phyloP scores from a whole-genome alignment of 768 basidiomycete species.

The Pleurotus tuber-regium region DNA sequence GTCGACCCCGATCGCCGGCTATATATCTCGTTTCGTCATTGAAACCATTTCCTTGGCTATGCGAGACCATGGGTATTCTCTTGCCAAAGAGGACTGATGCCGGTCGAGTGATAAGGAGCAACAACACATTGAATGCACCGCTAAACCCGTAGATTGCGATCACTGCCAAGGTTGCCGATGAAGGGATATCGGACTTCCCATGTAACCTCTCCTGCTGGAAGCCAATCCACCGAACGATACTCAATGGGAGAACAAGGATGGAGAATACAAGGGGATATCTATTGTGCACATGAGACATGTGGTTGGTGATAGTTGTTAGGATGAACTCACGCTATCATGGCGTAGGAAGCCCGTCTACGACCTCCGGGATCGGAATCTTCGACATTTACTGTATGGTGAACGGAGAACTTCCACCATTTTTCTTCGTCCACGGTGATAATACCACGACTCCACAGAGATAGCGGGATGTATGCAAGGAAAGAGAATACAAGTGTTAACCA shows the following conservation, averaged over 20 bases:
- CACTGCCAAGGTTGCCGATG: neutral
- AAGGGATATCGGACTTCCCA: neutral
- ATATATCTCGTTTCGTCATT: no score
- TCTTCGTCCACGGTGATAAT: neutral
- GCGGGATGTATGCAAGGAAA: conserved; percentile 6
- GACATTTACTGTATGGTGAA: neutral
- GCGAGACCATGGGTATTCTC: neutral
- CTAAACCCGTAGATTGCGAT: conserved; percentile 4
- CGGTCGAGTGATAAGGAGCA: neutral
- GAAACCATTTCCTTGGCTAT: neutral
- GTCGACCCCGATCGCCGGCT: no score
- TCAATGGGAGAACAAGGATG: conserved; percentile 11
- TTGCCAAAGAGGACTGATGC: neutral
- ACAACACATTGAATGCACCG: conserved; percentile 6
- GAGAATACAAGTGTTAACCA: conserved; percentile 3
- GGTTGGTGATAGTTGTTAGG: no score
- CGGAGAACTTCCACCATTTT: conserved; percentile 7
- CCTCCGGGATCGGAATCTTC: neutral
- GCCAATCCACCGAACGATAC: conserved; percentile 13
- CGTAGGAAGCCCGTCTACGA: neutral
- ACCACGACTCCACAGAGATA: conserved; percentile 6
- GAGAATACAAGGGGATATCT: conserved; percentile 12
- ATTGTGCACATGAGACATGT: no score
- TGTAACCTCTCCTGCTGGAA: neutral
- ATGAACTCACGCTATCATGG: conserved; percentile 10